phyloP scores from a whole-genome alignment of 75 land plant genomes.

The Pinus tabuliformis region DNA sequence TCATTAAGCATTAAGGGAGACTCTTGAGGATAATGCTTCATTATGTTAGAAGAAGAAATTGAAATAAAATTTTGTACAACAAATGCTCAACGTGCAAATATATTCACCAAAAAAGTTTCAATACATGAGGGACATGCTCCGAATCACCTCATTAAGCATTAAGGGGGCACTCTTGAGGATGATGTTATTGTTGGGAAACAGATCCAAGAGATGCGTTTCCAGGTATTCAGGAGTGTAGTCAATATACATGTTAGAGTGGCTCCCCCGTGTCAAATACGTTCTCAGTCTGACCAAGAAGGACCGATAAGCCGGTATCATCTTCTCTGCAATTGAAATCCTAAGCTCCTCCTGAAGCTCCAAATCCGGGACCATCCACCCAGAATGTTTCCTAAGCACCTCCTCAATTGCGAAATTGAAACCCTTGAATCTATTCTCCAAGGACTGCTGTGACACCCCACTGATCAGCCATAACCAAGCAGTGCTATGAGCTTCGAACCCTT shows the following conservation, averaged over 20 bases:
- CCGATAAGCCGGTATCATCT: slow-evolving; percentile 75
- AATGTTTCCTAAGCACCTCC: slow-evolving; percentile 58
- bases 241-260: slow-evolving; percentile 57
- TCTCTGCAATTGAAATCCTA: slow-evolving; percentile 59
- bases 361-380: slow-evolving; percentile 65
- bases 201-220: slow-evolving; percentile 44
- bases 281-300: slow-evolving; percentile 46
- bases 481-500: slow-evolving; percentile 42
- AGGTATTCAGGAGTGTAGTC: slow-evolving; percentile 72
- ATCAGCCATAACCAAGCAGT: slow-evolving; percentile 56
- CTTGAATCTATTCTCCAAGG: slow-evolving; percentile 22
- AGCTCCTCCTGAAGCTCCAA: slow-evolving; percentile 61
- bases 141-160: too few relatives aligned
- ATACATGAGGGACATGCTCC: too few relatives aligned
- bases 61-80: too few relatives aligned
- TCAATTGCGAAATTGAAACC: slow-evolving; percentile 68
- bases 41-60: too few relatives aligned
- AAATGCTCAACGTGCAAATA: too few relatives aligned
- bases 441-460: slow-evolving; percentile 25
- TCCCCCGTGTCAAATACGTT: slow-evolving; percentile 21
- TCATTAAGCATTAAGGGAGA: too few relatives aligned
- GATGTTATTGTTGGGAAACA: slow-evolving; percentile 58
- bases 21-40: too few relatives aligned
- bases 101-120: too few relatives aligned
- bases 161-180: too few relatives aligned